A percentile compares a stretch with the other conserved stretches of the same genome.
These are phyloP conservation scores for Mortierella sp. DNA, from an alignment of 371 early-diverging fungal species.

Conservation along the genomic window DNA sequence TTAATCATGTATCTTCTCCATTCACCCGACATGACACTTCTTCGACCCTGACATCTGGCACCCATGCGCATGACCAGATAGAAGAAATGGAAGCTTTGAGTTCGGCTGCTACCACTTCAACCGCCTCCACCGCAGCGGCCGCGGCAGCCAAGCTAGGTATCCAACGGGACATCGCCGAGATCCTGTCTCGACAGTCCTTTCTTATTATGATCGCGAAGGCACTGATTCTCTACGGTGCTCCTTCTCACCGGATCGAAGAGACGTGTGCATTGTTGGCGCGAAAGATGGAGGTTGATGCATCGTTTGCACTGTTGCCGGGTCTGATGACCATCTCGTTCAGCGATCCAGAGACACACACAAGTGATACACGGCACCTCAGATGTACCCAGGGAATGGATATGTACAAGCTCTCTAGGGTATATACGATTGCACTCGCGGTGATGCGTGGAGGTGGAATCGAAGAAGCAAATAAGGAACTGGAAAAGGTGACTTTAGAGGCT, in stretches of 20 bases:
- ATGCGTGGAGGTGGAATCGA: conserved; percentile 59
- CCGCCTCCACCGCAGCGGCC: conserved; percentile 34
- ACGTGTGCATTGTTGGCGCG: conserved; percentile 62
- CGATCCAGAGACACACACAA: conserved; percentile 78
- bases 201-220: conserved; percentile 64
- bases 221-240: conserved; percentile 68
- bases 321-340: conserved; percentile 80
- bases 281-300: conserved; percentile 74
- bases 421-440: conserved; percentile 66
- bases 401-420: conserved; percentile 69
- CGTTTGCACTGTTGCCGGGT: conserved; percentile 78
- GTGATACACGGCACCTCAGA: conserved; percentile 81
- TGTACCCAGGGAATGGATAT: conserved; percentile 73
- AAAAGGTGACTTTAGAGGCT: conserved; percentile 60
- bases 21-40: conserved; percentile 1
- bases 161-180: conserved; percentile 59
- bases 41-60: neutral
- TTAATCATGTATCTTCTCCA: conserved; percentile 16
- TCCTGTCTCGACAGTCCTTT: conserved; percentile 70
- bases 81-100: conserved; percentile 50
- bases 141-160: conserved; percentile 35
- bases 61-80: conserved; percentile 11
- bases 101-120: neutral
- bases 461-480: conserved; percentile 64
- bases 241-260: conserved; percentile 70